These are phyloP conservation scores for Allantophomopsis cytisporea DNA, from an alignment of 2,329 filamentous ascomycete species.

Conservation along the genomic window DNA sequence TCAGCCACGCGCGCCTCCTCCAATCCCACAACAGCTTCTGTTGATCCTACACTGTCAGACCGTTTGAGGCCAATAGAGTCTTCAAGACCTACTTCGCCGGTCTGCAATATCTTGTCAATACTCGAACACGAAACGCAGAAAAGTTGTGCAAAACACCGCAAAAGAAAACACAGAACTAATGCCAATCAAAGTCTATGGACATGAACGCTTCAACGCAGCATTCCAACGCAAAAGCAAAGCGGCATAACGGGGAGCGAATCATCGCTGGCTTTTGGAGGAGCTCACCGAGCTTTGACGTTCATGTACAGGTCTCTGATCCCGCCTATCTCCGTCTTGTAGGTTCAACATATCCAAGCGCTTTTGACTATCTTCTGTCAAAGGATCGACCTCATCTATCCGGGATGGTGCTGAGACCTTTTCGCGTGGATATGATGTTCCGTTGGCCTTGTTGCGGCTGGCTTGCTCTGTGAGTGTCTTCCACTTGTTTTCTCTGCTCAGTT, in stretches of 20 bases:
- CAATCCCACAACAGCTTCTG: neutral
- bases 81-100: neutral
- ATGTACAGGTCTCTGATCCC: slow-evolving; percentile 35
- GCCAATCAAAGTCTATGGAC: neutral
- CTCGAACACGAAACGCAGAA: neutral
- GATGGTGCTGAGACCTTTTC: slow-evolving; percentile 28
- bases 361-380: slow-evolving; percentile 68
- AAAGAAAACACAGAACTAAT: neutral
- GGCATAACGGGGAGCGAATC: slow-evolving; percentile 15
- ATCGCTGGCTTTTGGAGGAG: slow-evolving; percentile 22
- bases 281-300: slow-evolving; percentile 48
- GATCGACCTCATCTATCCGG: slow-evolving; percentile 63
- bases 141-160: neutral
- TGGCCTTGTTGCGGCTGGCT: slow-evolving; percentile 53
- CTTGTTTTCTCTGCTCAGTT: slow-evolving; percentile 69
- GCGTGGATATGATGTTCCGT: slow-evolving; percentile 22
- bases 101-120: neutral
- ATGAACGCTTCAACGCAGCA: slow-evolving; percentile 2
- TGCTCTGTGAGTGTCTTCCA: slow-evolving; percentile 81
- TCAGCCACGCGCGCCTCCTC: neutral
- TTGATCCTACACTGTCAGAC: neutral
- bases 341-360: slow-evolving; percentile 82
- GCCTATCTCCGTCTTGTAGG: slow-evolving; percentile 67
- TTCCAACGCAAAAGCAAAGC: slow-evolving; percentile 12
- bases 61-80: neutral